Percentiles rank a stretch among this genome's conserved stretches.
Conservation (phyloP, 129 eudicot species). For the Sambucus nigra region DNA sequence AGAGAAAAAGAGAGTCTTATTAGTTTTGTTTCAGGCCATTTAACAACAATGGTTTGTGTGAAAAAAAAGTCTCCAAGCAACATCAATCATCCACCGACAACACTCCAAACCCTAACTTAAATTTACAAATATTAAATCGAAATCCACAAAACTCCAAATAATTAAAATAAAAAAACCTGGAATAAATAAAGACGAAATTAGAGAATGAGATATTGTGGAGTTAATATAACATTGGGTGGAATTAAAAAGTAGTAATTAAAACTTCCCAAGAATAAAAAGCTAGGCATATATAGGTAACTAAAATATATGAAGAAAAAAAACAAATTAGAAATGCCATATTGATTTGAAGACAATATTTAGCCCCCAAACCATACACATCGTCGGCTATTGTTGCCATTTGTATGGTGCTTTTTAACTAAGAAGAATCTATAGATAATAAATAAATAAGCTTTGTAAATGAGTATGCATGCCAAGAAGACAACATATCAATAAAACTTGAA, state of each 20-base stretch:
- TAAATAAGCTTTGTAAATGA: neutral
- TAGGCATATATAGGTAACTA: neutral
- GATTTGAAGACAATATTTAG: slow-evolving; percentile 83
- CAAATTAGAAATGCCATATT: slow-evolving; percentile 31
- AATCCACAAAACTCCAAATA: too few species aligned
- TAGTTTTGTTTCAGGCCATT: too few species aligned
- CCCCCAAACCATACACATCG: slow-evolving; percentile 87
- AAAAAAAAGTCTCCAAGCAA: too few species aligned
- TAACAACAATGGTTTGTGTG: too few species aligned
- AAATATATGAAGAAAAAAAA: too few species aligned
- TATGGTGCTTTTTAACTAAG: neutral
- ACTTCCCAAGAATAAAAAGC: slow-evolving; percentile 1
- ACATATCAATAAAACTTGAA: neutral
- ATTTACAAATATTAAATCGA: too few species aligned
- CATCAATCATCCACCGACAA: too few species aligned
- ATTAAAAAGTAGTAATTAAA: neutral
- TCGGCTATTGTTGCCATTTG: slow-evolving; percentile 82
- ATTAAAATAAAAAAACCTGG: too few species aligned
- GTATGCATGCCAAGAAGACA: neutral
- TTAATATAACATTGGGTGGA: neutral
- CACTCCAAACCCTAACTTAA: too few species aligned
- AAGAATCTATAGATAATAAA: neutral
- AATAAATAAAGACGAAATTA: too few species aligned
- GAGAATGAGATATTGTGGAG: neutral
- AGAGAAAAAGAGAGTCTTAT: too few species aligned